Evolutionary conservation across 495 filamentous ascomycete species (phyloP).

Genomic region (Aspergillus homomorphus): DNA sequence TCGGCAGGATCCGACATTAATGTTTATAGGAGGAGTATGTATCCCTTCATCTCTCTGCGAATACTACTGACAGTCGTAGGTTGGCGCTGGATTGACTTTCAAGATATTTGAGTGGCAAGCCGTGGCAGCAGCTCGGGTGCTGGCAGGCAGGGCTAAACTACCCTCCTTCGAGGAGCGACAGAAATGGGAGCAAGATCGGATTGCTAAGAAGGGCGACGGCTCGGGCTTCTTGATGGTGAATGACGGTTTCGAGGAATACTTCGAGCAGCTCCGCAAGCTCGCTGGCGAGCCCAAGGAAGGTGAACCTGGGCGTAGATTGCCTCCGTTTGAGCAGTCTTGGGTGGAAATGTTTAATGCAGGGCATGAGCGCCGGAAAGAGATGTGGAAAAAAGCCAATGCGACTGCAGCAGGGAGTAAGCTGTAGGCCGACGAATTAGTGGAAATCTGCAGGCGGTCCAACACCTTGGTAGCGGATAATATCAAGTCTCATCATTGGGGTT

Average conservation of each 20-base stretch:
- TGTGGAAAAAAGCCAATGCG: conserved; percentile 41
- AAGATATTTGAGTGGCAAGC: conserved; percentile 61
- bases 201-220: conserved; percentile 48
- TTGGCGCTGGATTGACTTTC: conserved; percentile 56
- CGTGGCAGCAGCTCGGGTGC: conserved; percentile 51
- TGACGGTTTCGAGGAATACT: conserved; percentile 55
- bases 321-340: conserved; percentile 48
- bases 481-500: not conserved
- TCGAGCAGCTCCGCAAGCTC: conserved; percentile 44
- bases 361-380: conserved; percentile 45
- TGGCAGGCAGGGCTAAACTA: conserved; percentile 49
- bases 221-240: conserved; percentile 47
- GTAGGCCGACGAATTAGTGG: not conserved
- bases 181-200: conserved; percentile 51
- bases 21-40: conserved; percentile 43
- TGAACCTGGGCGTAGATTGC: conserved; percentile 40
- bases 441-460: not conserved
- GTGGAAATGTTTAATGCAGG: conserved; percentile 46
- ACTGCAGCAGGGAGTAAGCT: conserved; percentile 10
- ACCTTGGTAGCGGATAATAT: too few species aligned
- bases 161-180: conserved; percentile 41
- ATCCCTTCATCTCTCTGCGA: conserved; percentile 14
- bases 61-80: conserved; percentile 37
- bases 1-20: conserved; percentile 35
- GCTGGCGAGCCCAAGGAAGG: conserved; percentile 43